These are phyloP conservation scores for Fusarium torulosum DNA, from an alignment of 2,329 filamentous ascomycete species.

Conservation along the genomic window DNA sequence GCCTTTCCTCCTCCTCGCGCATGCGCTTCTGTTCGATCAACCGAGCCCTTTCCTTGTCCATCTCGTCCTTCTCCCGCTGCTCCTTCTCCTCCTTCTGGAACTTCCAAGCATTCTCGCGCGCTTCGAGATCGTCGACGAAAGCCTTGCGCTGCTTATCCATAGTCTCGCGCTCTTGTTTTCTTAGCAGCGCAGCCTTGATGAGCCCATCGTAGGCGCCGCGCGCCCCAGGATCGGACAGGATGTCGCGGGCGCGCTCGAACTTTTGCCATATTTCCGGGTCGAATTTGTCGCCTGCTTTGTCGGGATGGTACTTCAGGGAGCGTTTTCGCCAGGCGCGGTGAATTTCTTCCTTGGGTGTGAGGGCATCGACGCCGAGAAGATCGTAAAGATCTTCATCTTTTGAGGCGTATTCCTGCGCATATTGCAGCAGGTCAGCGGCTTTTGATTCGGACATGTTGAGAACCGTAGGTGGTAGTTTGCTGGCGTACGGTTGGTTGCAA, in stretches of 20 bases:
- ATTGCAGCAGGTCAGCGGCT: slow-evolving; percentile 63
- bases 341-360: slow-evolving; percentile 77
- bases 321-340: slow-evolving; percentile 86
- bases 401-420: slow-evolving; percentile 70
- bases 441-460: slow-evolving; percentile 52
- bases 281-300: slow-evolving; percentile 83
- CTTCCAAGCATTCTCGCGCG: slow-evolving; percentile 76
- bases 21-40: slow-evolving; percentile 55
- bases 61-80: slow-evolving; percentile 51
- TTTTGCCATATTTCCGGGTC: slow-evolving; percentile 87
- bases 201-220: slow-evolving; percentile 84
- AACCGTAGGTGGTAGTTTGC: background rate
- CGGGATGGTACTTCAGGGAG: slow-evolving; percentile 92
- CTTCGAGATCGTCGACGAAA: slow-evolving; percentile 89
- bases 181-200: slow-evolving; percentile 76
- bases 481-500: slow-evolving; percentile 4
- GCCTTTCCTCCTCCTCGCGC: slow-evolving; percentile 54
- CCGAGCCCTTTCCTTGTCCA: slow-evolving; percentile 55
- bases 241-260: slow-evolving; percentile 86
- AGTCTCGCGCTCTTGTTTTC: slow-evolving; percentile 76
- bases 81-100: slow-evolving; percentile 65
- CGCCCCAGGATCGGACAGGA: slow-evolving; percentile 77
- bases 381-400: slow-evolving; percentile 81
- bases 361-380: slow-evolving; percentile 75
- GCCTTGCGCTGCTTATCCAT: slow-evolving; percentile 79